Base-by-base conservation (phyloP, 192 early-diverging fungal species). In the Geranomyces variabilis region DNA sequence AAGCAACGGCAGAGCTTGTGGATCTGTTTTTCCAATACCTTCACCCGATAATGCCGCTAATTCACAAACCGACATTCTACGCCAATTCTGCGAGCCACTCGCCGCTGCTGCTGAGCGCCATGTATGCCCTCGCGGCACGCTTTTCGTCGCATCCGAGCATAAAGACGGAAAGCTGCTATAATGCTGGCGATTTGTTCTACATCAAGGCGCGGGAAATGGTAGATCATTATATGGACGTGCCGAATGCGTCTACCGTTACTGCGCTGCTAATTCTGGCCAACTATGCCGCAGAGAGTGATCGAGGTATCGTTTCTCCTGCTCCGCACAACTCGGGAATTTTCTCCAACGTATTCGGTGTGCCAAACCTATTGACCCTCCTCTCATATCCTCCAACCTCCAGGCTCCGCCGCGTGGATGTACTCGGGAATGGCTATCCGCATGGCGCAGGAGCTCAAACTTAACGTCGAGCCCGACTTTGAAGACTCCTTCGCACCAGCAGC, bases 351-450 rank as follows among this genome's bases (percentile, higher is more conserved):
- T n/a, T n/a, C n/a, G n/a, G n/a, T n/a, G n/a, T n/a, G n/a, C n/a
- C n/a, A n/a, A n/a, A n/a, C n/a, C n/a, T n/a, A n/a, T n/a, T n/a
- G n/a, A n/a, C n/a, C n/a, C n/a, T n/a, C n/a, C n/a, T n/a, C n/a
- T n/a, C n/a, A n/a, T n/a, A n/a, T n/a, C n/a, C n/a, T n/a, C n/a
- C n/a, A n/a, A n/a, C n/a, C n/a, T n/a, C n/a, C n/a, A 71, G 80
- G 76, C 12, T 78, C 79, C 1, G 78, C 75, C 0, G 78, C 80
- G 7, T 84, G 78, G 77, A 79, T 84, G 77, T 82, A 84, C 56
- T 78, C 79, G 7, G 80, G 78, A 51, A 82, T 82, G 80, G 83
- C 83, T 0, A 80, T 84, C 21, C 36, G 80, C 17, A 82, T 82
- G 77, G 70, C 81, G 10, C 73, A 80, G 34, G 77, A 80, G 56